Conservation (phyloP, 192 early-diverging fungal genomes). For the Physocladia obscura region DNA sequence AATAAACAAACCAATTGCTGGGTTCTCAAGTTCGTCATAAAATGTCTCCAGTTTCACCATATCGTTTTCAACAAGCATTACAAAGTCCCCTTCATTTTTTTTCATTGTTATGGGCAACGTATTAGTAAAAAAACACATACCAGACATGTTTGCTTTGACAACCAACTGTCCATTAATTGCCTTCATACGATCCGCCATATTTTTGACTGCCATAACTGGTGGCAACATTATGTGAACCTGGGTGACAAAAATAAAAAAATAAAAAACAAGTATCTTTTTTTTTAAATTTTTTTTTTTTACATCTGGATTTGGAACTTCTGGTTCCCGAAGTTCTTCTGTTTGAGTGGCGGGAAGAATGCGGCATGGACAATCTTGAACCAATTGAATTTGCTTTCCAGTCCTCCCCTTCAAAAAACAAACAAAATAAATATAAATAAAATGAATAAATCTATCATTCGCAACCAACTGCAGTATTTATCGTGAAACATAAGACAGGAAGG, state of each 20-base stretch:
- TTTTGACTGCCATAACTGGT: slow-evolving; percentile 61
- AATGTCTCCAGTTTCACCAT: slow-evolving; percentile 59
- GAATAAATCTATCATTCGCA: too few species aligned
- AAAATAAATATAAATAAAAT: neutral
- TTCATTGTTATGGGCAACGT: too few species aligned
- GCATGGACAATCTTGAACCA: slow-evolving; percentile 66
- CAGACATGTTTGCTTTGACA: slow-evolving; percentile 66
- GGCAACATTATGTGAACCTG: slow-evolving; percentile 79
- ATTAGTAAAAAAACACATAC: neutral
- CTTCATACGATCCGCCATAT: slow-evolving; percentile 68
- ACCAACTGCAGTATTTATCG: slow-evolving; percentile 43
- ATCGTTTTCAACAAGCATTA: slow-evolving; percentile 58
- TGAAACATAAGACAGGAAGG: slow-evolving; percentile 51
- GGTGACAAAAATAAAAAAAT: neutral
- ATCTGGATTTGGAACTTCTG: slow-evolving; percentile 31
- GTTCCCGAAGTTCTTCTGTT: slow-evolving; percentile 58
- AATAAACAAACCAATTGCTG: slow-evolving; percentile 48
- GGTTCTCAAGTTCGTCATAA: slow-evolving; percentile 61
- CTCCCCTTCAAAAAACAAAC: slow-evolving; percentile 36
- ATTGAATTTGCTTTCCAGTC: slow-evolving; percentile 34
- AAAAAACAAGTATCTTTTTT: too few species aligned
- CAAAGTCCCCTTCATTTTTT: slow-evolving; percentile 56
- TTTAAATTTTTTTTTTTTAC: too few species aligned
- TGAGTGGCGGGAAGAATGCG: slow-evolving; percentile 52
- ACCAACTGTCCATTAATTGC: slow-evolving; percentile 57